phyloP scores from a whole-genome alignment of 805 yeast species.

The Naumovozyma baii region DNA sequence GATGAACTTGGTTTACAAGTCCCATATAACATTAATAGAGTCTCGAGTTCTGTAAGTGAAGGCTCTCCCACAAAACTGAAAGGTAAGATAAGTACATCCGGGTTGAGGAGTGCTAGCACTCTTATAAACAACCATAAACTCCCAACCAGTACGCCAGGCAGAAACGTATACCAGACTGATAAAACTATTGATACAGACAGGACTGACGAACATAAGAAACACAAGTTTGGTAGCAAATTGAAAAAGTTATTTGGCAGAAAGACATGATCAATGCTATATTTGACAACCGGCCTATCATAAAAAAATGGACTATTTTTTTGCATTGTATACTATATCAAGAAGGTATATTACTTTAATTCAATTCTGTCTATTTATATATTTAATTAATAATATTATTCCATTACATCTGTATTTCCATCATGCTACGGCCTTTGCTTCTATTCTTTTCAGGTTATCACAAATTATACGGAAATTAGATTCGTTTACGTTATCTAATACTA shows the following conservation, averaged over 20 bases:
- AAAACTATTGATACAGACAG: slow-evolving; percentile 2
- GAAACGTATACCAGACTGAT: neutral
- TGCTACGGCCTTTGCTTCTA: no score
- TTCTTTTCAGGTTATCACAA: no score
- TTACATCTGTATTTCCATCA: no score
- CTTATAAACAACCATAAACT: neutral
- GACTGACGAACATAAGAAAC: slow-evolving; percentile 23
- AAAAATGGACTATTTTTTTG: neutral
- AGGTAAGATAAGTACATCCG: neutral
- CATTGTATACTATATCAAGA: neutral
- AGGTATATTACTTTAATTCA: no score
- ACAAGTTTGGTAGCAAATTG: slow-evolving; percentile 30
- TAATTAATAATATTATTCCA: slow-evolving; percentile 10
- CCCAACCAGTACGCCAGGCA: slow-evolving; percentile 1
- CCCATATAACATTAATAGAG: neutral
- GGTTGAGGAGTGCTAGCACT: neutral
- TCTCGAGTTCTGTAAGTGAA: neutral
- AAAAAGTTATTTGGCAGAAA: slow-evolving; percentile 36
- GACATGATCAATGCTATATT: slow-evolving; percentile 6
- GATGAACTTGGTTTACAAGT: slow-evolving; percentile 10
- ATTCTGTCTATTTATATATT: neutral
- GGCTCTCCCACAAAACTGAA: neutral
- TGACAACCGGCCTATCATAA: no score
- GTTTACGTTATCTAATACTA: no score
- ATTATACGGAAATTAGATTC: no score